phyloP scores from a whole-genome alignment of 2,329 filamentous ascomycete genomes.

The Alternaria gaisen region DNA sequence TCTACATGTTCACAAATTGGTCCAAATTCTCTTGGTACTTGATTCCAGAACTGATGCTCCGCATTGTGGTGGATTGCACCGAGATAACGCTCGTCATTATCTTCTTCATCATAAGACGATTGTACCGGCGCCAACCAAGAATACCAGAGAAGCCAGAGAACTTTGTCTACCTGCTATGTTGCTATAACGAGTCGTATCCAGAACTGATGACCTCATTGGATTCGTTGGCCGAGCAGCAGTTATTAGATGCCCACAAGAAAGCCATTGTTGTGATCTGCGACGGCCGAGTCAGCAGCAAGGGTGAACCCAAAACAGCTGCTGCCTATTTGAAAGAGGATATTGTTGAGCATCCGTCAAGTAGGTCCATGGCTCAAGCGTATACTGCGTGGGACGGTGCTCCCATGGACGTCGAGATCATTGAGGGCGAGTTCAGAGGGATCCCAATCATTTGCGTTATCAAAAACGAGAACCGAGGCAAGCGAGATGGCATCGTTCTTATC shows the following conservation, averaged over 20 bases:
- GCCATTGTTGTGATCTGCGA: conserved; percentile 10
- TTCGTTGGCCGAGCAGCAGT: conserved; percentile 10
- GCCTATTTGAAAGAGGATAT: conserved; percentile 13
- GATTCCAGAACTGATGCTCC: neutral
- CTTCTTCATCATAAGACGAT: neutral
- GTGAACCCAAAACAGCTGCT: conserved; percentile 10
- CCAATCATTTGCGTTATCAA: conserved; percentile 14
- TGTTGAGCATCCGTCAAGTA: conserved; percentile 4
- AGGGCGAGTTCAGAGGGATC: conserved; percentile 10
- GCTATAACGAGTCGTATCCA: conserved; percentile 11
- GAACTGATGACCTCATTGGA: conserved; percentile 11
- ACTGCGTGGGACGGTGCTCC: conserved; percentile 9
- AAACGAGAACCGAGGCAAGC: conserved; percentile 15
- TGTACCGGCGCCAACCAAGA: neutral
- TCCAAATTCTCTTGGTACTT: neutral
- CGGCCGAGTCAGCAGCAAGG: conserved; percentile 12
- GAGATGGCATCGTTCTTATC: conserved; percentile 9
- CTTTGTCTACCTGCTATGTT: conserved; percentile 9
- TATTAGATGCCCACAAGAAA: conserved; percentile 9
- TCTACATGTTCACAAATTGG: conserved; percentile 5
- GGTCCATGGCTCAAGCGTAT: neutral
- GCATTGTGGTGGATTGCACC: neutral
- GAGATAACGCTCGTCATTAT: conserved; percentile 7
- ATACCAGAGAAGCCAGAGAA: conserved; percentile 1
- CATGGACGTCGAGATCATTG: conserved; percentile 9